These are phyloP conservation scores for Podospora appendiculata DNA, from an alignment of 495 filamentous ascomycete species.

Conservation along the genomic window DNA sequence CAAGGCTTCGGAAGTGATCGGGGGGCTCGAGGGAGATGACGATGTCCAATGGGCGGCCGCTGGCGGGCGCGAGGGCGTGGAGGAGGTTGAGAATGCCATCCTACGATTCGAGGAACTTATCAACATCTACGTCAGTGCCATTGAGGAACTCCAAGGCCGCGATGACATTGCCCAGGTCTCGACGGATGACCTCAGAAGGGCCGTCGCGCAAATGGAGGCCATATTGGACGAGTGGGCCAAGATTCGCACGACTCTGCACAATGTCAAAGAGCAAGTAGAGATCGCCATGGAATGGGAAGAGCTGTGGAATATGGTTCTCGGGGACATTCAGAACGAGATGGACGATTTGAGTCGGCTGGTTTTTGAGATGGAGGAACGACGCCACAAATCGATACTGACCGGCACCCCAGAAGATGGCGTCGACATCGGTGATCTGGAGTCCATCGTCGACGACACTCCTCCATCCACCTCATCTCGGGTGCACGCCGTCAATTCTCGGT, in stretches of 20 bases:
- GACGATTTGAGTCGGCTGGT: conserved; percentile 74
- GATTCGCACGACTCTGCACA: conserved; percentile 64
- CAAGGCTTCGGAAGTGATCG: conserved; percentile 80
- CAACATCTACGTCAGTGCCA: conserved; percentile 80
- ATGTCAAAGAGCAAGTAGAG: conserved; percentile 83
- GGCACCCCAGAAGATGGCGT: conserved; percentile 53
- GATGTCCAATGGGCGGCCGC: conserved; percentile 97
- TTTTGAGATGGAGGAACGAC: conserved; percentile 93
- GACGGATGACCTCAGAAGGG: conserved; percentile 55
- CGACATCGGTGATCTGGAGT: conserved; percentile 86
- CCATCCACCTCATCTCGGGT: conserved; percentile 37
- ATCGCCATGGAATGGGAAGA: conserved; percentile 99
- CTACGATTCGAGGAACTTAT: conserved; percentile 77
- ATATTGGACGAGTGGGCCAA: conserved; percentile 79
- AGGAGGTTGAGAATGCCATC: conserved; percentile 82
- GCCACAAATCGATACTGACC: conserved; percentile 63
- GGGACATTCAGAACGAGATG: conserved; percentile 87
- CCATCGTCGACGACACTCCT: conserved; percentile 85
- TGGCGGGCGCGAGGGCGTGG: conserved; percentile 80
- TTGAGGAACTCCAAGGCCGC: conserved; percentile 80
- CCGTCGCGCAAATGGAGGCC: conserved; percentile 79
- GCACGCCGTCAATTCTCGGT: conserved; percentile 45
- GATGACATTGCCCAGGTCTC: conserved; percentile 65
- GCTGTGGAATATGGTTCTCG: conserved; percentile 85
- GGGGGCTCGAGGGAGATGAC: conserved; percentile 82